phyloP scores from a whole-genome alignment of 2,329 filamentous ascomycete species.

The Aureobasidium melanogenum region DNA sequence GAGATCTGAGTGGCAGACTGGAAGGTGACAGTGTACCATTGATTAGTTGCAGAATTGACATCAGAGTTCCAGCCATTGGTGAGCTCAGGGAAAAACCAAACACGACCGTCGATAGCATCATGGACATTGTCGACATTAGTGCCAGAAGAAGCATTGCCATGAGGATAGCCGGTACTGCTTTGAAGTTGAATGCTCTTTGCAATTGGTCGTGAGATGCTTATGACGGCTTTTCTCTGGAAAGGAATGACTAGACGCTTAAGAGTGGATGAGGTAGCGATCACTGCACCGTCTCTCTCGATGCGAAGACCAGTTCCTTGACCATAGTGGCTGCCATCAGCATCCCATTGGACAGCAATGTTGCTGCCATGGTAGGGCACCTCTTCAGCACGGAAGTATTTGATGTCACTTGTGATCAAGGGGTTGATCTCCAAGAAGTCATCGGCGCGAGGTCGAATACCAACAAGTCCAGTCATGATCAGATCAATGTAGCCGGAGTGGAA shows the following conservation, averaged over 20 bases:
- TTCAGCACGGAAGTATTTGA: conserved; percentile 35
- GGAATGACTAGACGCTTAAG: conserved; percentile 22
- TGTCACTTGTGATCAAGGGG: conserved; percentile 27
- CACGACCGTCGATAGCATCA: conserved; percentile 31
- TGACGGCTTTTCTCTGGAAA: conserved; percentile 18
- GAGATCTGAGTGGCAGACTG: conserved; percentile 21
- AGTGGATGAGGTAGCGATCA: conserved; percentile 23
- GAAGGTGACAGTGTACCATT: conserved; percentile 33
- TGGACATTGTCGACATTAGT: conserved; percentile 24
- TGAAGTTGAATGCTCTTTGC: conserved; percentile 31
- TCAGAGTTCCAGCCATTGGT: conserved; percentile 32
- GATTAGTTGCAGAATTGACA: conserved; percentile 20
- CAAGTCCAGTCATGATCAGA: conserved; percentile 32
- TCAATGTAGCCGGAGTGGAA: conserved; percentile 39
- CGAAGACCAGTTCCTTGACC: conserved; percentile 23
- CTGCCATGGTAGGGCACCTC: conserved; percentile 35
- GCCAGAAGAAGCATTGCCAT: conserved; percentile 24
- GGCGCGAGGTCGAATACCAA: conserved; percentile 33
- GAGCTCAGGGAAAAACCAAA: conserved; percentile 33
- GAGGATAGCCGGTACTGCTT: conserved; percentile 22
- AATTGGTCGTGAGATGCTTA: conserved; percentile 24
- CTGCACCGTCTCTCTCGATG: conserved; percentile 28
- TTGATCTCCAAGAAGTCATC: conserved; percentile 34
- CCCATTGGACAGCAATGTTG: conserved; percentile 35
- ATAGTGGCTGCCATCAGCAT: conserved; percentile 27